Conservation (phyloP, 2,329 filamentous ascomycete genomes). For the Cercospora berteroae region DNA sequence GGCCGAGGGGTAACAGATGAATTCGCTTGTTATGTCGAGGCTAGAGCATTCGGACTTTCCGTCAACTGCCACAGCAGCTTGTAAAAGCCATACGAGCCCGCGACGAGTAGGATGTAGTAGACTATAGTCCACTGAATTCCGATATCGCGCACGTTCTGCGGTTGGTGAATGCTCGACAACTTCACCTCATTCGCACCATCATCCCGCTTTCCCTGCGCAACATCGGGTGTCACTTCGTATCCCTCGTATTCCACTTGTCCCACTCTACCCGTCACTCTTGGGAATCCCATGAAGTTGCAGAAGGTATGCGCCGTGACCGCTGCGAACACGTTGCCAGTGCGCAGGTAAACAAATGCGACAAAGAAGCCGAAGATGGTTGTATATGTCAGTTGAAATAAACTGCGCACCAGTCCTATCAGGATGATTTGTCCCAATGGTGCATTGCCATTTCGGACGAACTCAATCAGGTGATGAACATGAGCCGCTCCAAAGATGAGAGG, state of each 20-base stretch:
- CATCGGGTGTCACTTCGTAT: conserved; percentile 31
- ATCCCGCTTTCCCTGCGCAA: conserved; percentile 33
- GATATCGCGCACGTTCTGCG: conserved; percentile 33
- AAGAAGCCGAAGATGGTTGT: conserved; percentile 93
- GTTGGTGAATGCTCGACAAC: conserved; percentile 23
- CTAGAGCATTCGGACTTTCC: conserved; percentile 56
- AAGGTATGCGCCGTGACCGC: conserved; percentile 78
- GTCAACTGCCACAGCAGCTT: conserved; percentile 70
- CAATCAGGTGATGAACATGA: conserved; percentile 93
- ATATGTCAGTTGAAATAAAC: conserved; percentile 80
- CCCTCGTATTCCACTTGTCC: conserved; percentile 46
- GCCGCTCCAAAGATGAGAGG: conserved; percentile 90
- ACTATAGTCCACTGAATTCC: conserved; percentile 65
- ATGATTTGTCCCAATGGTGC: conserved; percentile 37
- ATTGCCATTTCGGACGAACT: conserved; percentile 75
- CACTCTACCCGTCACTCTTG: conserved; percentile 78
- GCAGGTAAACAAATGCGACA: conserved; percentile 82
- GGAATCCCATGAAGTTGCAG: conserved; percentile 90
- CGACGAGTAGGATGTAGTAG: conserved; percentile 76
- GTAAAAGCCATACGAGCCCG: conserved; percentile 71
- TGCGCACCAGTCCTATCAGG: conserved; percentile 57
- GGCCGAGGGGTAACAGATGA: conserved; percentile 1
- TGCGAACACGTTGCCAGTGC: conserved; percentile 76
- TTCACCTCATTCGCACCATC: conserved; percentile 21
- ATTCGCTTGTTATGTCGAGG: background rate